Percentiles rank a stretch among this genome's conserved stretches.
Conservation (phyloP, 1,284 basidiomycete genomes). For the Wolfiporia cocos region DNA sequence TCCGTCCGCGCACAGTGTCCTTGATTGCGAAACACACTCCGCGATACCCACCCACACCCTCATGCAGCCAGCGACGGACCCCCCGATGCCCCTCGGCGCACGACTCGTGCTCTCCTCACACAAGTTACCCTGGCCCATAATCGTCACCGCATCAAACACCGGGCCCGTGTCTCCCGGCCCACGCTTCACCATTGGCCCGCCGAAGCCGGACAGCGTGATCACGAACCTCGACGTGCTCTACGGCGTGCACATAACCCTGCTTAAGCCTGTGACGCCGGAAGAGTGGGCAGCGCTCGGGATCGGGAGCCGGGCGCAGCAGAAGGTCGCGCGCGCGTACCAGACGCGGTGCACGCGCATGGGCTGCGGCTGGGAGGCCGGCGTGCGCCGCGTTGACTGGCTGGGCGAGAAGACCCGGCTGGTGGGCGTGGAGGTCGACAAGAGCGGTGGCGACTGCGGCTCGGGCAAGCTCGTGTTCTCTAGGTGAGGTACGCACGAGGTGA, state of each 20-base stretch:
- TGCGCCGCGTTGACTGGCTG: slow-evolving; percentile 60
- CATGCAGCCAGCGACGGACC: slow-evolving; percentile 59
- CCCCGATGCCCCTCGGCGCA: slow-evolving; percentile 37
- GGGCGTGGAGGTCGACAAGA: slow-evolving; percentile 56
- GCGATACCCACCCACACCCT: slow-evolving; percentile 54
- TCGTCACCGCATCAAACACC: slow-evolving; percentile 31
- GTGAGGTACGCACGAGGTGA: too few species aligned
- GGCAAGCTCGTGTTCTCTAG: slow-evolving; percentile 46
- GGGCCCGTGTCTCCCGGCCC: slow-evolving; percentile 21
- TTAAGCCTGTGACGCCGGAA: slow-evolving; percentile 48
- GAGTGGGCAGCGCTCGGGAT: slow-evolving; percentile 60
- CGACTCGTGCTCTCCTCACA: slow-evolving; percentile 51
- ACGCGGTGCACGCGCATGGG: slow-evolving; percentile 52
- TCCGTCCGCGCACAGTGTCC: slow-evolving; percentile 50
- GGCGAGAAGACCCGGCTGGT: slow-evolving; percentile 53
- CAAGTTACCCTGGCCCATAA: slow-evolving; percentile 56
- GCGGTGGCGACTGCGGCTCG: slow-evolving; percentile 30
- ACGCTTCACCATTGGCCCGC: slow-evolving; percentile 27
- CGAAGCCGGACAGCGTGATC: slow-evolving; percentile 30
- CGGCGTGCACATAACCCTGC: slow-evolving; percentile 51
- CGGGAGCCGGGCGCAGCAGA: slow-evolving; percentile 44
- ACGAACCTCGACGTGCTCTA: slow-evolving; percentile 61
- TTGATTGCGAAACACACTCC: slow-evolving; percentile 46
- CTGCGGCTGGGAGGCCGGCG: slow-evolving; percentile 62
- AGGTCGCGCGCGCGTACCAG: slow-evolving; percentile 57